Base-by-base conservation (phyloP, 83 land plant genomes). In the Diphasiastrum complanatum region DNA sequence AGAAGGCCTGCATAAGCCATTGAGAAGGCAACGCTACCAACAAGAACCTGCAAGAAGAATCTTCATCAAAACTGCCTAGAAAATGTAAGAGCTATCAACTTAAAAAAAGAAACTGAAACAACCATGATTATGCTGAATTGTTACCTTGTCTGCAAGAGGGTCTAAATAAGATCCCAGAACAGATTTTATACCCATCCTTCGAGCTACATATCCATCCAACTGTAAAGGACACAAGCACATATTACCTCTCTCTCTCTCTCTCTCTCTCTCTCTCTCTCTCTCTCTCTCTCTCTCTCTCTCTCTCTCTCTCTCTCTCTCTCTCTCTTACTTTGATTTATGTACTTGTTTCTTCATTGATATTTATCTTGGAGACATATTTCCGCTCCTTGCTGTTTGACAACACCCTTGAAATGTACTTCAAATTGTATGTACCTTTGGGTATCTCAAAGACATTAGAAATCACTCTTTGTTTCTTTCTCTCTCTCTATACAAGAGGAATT, bases 131-230 rank as follows among this genome's bases (percentile, higher is more conserved):
- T n/a, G n/a, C n/a, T n/a, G n/a, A 59, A 16, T 22, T 29, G 41
- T 67, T 24, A 83, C 97, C 84, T 90, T 90, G 67, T 90, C 97
- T 45, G 97, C 97, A 32, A 90, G 72, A 18, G 97, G 97, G 76
- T 90, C 97, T 61, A 90, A 84, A 69, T 90, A 90, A 0, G 97
- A 90, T n/a, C 97, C 97, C 34, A 90, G 65, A n/a, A 86, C 97
- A 41, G 86, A 86, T 62, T 84, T 71, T 11, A 86, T 77, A 12
- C 62, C 58, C 85, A 83, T 84, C 67, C 60, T 84, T 64, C 97
- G 75, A 12, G 97, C 97, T 38, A 82, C 57, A 62, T 67, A 86
- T 18, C 97, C 97, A 80, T 90, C 97, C 5, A 90, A 69, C 97
- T 90, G 70, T 72, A 80, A 29, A 40, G 27, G 11, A 45, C 24